Base-by-base conservation (phyloP, 352 stramenopile species). In the Thalassiosira ordinaria region DNA sequence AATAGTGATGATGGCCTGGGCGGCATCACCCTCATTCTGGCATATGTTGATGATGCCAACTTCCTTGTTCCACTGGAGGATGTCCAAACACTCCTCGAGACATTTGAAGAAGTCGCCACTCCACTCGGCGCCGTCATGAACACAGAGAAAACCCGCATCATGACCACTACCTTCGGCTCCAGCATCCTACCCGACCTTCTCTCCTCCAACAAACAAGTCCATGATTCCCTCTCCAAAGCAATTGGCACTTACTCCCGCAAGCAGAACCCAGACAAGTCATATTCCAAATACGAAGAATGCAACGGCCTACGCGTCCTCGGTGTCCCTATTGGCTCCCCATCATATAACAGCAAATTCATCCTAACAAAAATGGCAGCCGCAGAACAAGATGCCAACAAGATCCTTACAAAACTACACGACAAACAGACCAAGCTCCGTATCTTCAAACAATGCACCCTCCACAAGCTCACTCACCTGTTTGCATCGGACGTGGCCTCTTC, bases 401-500 rank as follows among this genome's bases (percentile, higher is more conserved):
- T 71, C 22, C 2, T 44, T 14, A 7, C 4, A 24, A 27, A 29
- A 6, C 14, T 62, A 26, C 27, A 49, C 2, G 29, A 57, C 18
- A 46, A 31, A 20, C 52, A 74, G 16, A 66, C 39, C 1, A 53
- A 26, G 1, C 33, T 74, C 8, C 65, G 51, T 26, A 3, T 74
- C 1, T 74, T 74, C 29, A 55, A 55, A 18, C 27, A 14, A 6
- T 74, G 71, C 61, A 80, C 62, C 0, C 0, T 16, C 44, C 22
- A 80, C 35, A 80, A 80, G 27, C 9, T 80, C 20, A 73, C 60
- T n/a, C 62, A 80, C 31, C 61, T 80, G 0, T 74, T 80, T 35
- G 61, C 47, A 2, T 26, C 46, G 35, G 71, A 74, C 39, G 62
- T 74, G 18, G 9, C 20, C 9, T 22, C 3, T n/a, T 22, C 6